A percentile compares a stretch with the other conserved stretches of the same genome.
phyloP scores from a whole-genome alignment of 169 alveolate species.

The Blepharisma undulans region DNA sequence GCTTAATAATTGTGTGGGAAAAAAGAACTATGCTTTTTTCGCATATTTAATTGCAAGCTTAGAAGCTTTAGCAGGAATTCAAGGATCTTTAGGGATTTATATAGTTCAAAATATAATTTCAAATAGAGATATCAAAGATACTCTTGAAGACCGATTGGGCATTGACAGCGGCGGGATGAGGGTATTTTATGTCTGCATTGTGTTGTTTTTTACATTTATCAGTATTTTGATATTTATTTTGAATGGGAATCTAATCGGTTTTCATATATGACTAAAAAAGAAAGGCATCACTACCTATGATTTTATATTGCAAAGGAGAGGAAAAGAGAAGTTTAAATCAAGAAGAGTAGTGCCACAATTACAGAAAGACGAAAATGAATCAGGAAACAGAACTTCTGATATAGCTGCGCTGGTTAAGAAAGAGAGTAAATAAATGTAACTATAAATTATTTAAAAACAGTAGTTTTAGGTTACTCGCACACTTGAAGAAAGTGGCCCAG shows the following conservation, averaged over 20 bases:
- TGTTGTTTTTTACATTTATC: neutral
- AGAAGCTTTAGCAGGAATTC: neutral
- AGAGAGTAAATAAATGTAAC: neutral
- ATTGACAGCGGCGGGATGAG: neutral
- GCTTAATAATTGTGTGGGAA: conserved; percentile 68
- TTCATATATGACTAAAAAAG: conserved; percentile 55
- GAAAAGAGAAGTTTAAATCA: neutral
- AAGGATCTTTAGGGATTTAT: neutral
- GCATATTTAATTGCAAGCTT: neutral
- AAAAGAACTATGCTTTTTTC: conserved; percentile 49
- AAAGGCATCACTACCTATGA: conserved; percentile 68
- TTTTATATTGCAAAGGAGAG: conserved; percentile 20
- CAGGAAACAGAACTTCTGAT: neutral
- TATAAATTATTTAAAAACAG: neutral
- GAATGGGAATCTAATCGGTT: conserved; percentile 44
- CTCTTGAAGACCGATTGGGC: neutral
- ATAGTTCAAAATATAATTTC: neutral
- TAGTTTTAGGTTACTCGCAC: neutral
- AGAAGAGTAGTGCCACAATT: neutral
- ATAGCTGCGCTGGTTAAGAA: neutral
- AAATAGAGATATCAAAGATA: neutral
- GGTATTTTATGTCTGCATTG: neutral
- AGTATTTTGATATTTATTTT: neutral
- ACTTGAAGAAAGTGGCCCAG: neutral
- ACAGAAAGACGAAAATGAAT: neutral